Conservation (phyloP, 306 rosid species). For the Sesbania bispinosa region DNA sequence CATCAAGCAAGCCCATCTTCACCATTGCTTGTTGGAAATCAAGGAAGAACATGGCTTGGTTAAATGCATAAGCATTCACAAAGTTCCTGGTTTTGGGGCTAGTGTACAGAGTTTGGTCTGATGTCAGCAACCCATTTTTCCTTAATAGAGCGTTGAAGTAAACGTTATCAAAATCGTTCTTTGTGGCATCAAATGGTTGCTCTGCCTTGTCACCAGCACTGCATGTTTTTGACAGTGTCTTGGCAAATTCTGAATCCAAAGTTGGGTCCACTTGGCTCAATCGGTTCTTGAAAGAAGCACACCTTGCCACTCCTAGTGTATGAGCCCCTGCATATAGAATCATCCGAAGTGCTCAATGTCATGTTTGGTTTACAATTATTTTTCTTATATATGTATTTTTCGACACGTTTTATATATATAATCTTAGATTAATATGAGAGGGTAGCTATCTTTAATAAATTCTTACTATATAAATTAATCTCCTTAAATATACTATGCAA, state of each 20-base stretch:
- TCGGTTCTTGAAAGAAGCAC: slow-evolving; percentile 70
- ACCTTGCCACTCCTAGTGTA: slow-evolving; percentile 86
- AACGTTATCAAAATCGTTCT: slow-evolving; percentile 53
- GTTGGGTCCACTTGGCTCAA: slow-evolving; percentile 44
- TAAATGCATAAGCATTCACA: slow-evolving; percentile 71
- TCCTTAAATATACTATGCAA: too few relatives aligned
- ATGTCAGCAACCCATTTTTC: slow-evolving; percentile 57
- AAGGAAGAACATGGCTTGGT: slow-evolving; percentile 76
- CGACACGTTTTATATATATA: too few relatives aligned
- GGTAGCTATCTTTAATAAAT: too few relatives aligned
- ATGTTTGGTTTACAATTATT: too few relatives aligned
- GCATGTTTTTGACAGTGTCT: slow-evolving; percentile 54
- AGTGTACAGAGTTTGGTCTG: slow-evolving; percentile 65
- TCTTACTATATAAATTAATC: too few relatives aligned
- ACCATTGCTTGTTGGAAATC: slow-evolving; percentile 77
- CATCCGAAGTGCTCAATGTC: background rate
- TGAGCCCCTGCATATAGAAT: slow-evolving; percentile 65
- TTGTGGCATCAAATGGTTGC: slow-evolving; percentile 66
- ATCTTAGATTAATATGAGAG: too few relatives aligned
- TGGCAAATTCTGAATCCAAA: slow-evolving; percentile 50
- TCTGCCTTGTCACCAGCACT: slow-evolving; percentile 50
- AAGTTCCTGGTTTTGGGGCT: slow-evolving; percentile 51
- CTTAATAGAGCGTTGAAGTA: slow-evolving; percentile 51
- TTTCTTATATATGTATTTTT: too few relatives aligned
- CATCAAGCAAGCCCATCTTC: slow-evolving; percentile 70